Conservation (phyloP, 2,329 filamentous ascomycete species). For the Fusarium siculi region DNA sequence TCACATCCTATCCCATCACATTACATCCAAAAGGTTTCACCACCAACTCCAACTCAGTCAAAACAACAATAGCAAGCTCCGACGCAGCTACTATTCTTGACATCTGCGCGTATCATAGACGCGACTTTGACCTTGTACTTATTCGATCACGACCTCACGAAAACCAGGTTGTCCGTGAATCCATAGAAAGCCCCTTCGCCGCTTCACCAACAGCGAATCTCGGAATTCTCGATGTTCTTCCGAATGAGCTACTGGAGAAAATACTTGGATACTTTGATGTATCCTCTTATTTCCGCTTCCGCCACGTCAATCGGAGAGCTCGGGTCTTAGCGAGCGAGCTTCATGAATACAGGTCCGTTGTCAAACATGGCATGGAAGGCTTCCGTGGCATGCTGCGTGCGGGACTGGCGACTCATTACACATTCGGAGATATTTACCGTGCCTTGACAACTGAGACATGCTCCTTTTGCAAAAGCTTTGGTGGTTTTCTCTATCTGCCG, state of each 20-base stretch:
- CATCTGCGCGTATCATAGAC: not conserved
- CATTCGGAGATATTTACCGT: not conserved
- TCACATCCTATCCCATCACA: too few species aligned
- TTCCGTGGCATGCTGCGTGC: not conserved
- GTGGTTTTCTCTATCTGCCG: not conserved
- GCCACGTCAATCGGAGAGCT: not conserved
- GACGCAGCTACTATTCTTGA: not conserved
- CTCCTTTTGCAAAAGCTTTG: fast-evolving
- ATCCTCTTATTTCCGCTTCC: not conserved
- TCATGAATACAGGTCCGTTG: not conserved
- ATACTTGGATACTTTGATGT: not conserved
- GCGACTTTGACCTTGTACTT: not conserved
- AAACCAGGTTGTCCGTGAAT: not conserved
- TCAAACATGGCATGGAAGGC: not conserved
- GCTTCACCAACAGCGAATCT: too few species aligned
- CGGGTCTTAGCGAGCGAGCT: not conserved
- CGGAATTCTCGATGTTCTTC: not conserved
- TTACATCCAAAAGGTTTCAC: not conserved
- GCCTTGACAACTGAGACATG: not conserved
- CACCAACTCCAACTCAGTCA: not conserved
- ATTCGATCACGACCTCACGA: not conserved
- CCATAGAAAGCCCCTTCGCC: not conserved
- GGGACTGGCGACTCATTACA: not conserved
- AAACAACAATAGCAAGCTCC: not conserved
- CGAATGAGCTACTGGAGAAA: not conserved